Evolutionary conservation across 306 rosid genomes (phyloP).

Genomic region (Casuarina equisetifolia): DNA sequence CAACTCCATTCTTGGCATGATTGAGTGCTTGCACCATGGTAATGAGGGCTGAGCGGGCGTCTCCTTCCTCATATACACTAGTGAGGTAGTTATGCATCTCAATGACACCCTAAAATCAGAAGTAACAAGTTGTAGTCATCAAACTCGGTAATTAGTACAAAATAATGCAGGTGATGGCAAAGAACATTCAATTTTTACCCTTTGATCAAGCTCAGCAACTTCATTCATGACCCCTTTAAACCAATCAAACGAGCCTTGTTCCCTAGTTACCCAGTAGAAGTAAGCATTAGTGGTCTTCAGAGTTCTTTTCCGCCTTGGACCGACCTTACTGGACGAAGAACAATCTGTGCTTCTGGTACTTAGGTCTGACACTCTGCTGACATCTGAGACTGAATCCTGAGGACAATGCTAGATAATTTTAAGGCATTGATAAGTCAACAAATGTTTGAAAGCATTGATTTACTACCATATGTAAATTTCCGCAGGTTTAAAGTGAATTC

Average conservation of each 20-base stretch:
- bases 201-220: constrained; percentile 90
- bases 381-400: constrained; percentile 71
- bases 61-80: constrained; percentile 98
- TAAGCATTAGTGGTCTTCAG: constrained; percentile 92
- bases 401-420: not conserved
- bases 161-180: constrained; percentile 6
- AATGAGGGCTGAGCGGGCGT: constrained; percentile 96
- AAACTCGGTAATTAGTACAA: constrained; percentile 25
- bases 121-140: constrained; percentile 31
- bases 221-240: constrained; percentile 99
- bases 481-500: not conserved
- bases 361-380: constrained; percentile 60
- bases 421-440: not conserved
- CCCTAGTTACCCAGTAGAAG: constrained; percentile 98
- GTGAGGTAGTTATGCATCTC: constrained; percentile 99
- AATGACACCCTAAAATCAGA: constrained; percentile 81
- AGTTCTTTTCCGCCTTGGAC: constrained; percentile 65
- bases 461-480: not conserved
- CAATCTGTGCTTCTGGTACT: constrained; percentile 59
- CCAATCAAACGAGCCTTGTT: constrained; percentile 99
- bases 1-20: constrained; percentile 98
- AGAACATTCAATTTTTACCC: constrained; percentile 48
- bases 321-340: constrained; percentile 40
- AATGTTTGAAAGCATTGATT: not conserved
- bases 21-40: constrained; percentile 99